Conservation (phyloP, 139 green algal species). For the Coelastrella sp. region DNA sequence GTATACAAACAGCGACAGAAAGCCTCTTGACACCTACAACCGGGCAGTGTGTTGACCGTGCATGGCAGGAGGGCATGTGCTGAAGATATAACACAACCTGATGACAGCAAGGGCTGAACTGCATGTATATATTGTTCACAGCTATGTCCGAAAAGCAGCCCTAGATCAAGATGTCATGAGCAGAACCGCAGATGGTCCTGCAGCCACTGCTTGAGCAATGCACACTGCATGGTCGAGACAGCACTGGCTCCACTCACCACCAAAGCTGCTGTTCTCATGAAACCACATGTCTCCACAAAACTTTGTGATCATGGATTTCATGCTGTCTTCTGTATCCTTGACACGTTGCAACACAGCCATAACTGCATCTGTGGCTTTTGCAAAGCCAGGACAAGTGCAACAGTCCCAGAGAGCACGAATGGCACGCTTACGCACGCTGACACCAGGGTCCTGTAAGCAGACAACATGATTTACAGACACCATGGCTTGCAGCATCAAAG, state of each 20-base stretch:
- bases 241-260: constrained; percentile 12
- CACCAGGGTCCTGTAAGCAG: constrained; percentile 66
- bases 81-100: no score
- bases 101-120: no score
- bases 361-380: constrained; percentile 61
- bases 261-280: constrained; percentile 38
- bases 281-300: constrained; percentile 75
- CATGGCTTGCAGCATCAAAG: no score
- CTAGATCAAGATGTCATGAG: no score
- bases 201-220: neutral
- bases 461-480: no score
- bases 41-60: neutral
- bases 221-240: constrained; percentile 12
- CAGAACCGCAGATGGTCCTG: neutral
- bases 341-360: constrained; percentile 68
- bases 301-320: constrained; percentile 69
- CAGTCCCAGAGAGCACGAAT: constrained; percentile 87
- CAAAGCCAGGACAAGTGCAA: constrained; percentile 67
- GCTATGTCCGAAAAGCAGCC: no score
- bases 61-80: no score
- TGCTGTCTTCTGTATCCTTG: constrained; percentile 67
- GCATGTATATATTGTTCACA: no score
- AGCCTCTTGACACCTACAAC: no score
- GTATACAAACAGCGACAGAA: neutral
- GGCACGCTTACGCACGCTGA: constrained; percentile 86